Percentiles rank a stretch among this genome's conserved stretches.
Conservation (phyloP, 2,329 filamentous ascomycete genomes). For the Ophiostoma montium region DNA sequence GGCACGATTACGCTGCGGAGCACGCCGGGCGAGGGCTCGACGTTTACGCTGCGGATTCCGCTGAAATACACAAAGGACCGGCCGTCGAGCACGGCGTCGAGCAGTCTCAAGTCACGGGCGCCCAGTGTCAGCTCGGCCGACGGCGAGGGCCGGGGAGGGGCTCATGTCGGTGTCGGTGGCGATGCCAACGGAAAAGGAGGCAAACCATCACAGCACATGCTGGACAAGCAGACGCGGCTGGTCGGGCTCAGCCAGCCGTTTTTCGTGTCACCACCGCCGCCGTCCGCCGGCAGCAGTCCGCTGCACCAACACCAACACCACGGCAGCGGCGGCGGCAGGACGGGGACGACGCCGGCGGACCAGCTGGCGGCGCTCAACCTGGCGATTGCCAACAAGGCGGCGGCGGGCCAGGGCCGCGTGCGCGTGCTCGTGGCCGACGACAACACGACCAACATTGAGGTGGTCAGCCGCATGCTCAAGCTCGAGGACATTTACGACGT, state of each 20-base stretch:
- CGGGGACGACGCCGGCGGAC: conserved; percentile 26
- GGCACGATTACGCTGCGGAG: conserved; percentile 62
- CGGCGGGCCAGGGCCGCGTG: conserved; percentile 43
- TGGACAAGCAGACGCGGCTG: conserved; percentile 60
- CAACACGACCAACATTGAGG: conserved; percentile 43
- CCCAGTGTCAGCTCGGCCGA: conserved; percentile 31
- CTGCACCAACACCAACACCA: not conserved
- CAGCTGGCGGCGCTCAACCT: conserved; percentile 52
- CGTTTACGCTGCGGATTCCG: conserved; percentile 72
- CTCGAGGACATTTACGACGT: conserved; percentile 75
- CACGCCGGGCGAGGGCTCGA: conserved; percentile 58
- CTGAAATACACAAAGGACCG: conserved; percentile 58
- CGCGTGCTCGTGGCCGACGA: conserved; percentile 75
- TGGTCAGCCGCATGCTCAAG: conserved; percentile 51
- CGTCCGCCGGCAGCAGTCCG: conserved; percentile 10
- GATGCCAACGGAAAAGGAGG: conserved; percentile 10
- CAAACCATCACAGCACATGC: conserved; percentile 22
- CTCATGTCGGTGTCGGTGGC: not conserved
- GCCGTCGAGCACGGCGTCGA: conserved; percentile 39
- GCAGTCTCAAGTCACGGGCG: conserved; percentile 36
- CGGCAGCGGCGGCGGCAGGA: too few relatives aligned
- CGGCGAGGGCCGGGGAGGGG: conserved; percentile 18
- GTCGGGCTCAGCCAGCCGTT: conserved; percentile 75
- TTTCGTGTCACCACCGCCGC: conserved; percentile 39
- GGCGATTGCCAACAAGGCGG: conserved; percentile 46